These are phyloP conservation scores for Extremus antarcticus DNA, from an alignment of 495 filamentous ascomycete species.

Conservation along the genomic window DNA sequence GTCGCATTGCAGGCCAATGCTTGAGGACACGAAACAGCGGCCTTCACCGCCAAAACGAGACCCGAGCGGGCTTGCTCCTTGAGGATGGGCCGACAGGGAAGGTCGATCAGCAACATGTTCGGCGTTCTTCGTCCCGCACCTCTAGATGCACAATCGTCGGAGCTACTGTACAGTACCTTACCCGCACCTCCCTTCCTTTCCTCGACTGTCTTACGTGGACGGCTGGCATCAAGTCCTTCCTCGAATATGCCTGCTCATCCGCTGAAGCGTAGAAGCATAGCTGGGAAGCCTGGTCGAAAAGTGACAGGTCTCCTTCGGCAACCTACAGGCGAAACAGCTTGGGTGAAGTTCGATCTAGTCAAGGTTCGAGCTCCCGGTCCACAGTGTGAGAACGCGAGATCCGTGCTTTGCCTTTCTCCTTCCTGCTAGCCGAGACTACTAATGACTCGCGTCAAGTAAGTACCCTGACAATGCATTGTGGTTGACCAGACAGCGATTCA, in stretches of 20 bases:
- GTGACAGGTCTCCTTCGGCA: too few relatives aligned
- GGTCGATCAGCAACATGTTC: constrained; percentile 8
- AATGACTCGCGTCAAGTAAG: constrained; percentile 18
- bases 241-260: too few relatives aligned
- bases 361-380: neutral
- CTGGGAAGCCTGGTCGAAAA: too few relatives aligned
- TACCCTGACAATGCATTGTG: constrained; percentile 7
- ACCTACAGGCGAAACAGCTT: neutral
- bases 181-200: neutral
- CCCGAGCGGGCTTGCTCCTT: neutral
- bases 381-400: constrained; percentile 7
- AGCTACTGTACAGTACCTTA: neutral
- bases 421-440: neutral
- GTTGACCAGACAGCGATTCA: neutral
- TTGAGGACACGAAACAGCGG: constrained; percentile 3
- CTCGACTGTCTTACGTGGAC: neutral
- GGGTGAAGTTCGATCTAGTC: too few relatives aligned
- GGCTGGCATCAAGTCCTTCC: neutral
- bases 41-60: constrained; percentile 11
- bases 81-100: neutral
- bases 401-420: constrained; percentile 12
- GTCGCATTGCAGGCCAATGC: neutral
- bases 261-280: too few relatives aligned
- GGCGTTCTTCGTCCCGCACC: constrained; percentile 2
- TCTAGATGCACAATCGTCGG: neutral